Base-by-base conservation (phyloP, 2,329 filamentous ascomycete species). In the Chaetomium sp. region DNA sequence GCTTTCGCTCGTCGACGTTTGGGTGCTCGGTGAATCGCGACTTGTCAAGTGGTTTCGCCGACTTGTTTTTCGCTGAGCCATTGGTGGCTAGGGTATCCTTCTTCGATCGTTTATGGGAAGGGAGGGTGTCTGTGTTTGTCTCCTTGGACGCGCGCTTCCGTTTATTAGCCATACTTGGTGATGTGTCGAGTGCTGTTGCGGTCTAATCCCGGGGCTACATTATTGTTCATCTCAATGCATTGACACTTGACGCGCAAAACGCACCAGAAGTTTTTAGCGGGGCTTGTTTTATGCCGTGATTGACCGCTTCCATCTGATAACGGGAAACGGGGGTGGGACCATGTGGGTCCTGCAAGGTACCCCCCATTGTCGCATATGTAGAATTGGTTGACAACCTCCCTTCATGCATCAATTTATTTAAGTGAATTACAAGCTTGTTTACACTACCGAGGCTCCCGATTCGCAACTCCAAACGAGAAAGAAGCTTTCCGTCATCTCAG, bases 21-120 rank as follows among this genome's bases (percentile, higher is more conserved):
- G 76, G 74, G 5, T 77, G 71, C 59, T 82, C 79, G 61, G 78
- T 68, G 62, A 86, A 86, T 1, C 74, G 71, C 1, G 71, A 67
- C 54, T 71, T 74, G 63, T 76, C 67, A 41, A 72, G 58, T 2
- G 52, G 44, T 35, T 61, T 64, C 6, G 60, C 46, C 3, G 58
- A 12, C 37, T 59, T 64, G 41, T 58, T 34, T 48, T 63, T 60
- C 43, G 60, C 43, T n/a, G 59, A 40, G 51, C 58, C 59, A 56
- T 64, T 67, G 49, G 61, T 32, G 5, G 54, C 45, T 4, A 61
- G 32, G 42, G 67, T 57, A 33, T 68, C 66, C 12, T 67, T 66
- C 61, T 72, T 74, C 8, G 69, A 58, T 14, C 70, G 69, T 62
- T 74, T 74, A 54, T 70, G 66, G 1, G 65, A 66, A 10, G 69